Percentiles rank a stretch among this genome's conserved stretches.
phyloP scores from a whole-genome alignment of 768 basidiomycete species.

The Paxillus rubicundulus region DNA sequence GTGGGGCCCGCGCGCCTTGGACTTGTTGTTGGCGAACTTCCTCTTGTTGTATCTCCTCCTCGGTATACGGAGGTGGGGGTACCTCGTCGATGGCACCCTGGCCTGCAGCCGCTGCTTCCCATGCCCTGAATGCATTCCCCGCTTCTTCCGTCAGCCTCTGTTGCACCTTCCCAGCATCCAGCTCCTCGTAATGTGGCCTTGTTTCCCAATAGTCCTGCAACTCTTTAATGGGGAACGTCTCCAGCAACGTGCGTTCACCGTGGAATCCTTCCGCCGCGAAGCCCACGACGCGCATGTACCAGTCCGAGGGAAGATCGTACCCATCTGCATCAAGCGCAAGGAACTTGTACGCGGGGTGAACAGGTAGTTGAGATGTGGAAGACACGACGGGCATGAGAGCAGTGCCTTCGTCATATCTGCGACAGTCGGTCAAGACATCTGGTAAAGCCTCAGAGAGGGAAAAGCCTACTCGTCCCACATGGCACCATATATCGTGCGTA shows the following conservation, averaged over 20 bases:
- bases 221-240: constrained; percentile 67
- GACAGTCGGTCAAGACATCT: constrained; percentile 3
- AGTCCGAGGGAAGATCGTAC: constrained; percentile 73
- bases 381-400: constrained; percentile 74
- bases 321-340: constrained; percentile 79
- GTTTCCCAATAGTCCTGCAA: constrained; percentile 72
- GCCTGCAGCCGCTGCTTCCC: constrained; percentile 26
- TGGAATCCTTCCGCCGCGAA: constrained; percentile 68
- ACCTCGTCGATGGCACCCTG: constrained; percentile 43
- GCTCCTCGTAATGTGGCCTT: constrained; percentile 53
- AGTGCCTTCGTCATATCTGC: constrained; percentile 82
- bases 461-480: constrained; percentile 82
- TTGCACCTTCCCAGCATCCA: constrained; percentile 13
- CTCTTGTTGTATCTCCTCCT: constrained; percentile 34
- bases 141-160: constrained; percentile 26
- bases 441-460: background rate
- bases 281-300: constrained; percentile 82
- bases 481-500: constrained; percentile 69
- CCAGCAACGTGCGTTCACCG: constrained; percentile 58
- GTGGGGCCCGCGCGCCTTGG: background rate
- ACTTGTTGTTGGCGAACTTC: background rate
- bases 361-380: constrained; percentile 56
- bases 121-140: constrained; percentile 41
- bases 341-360: constrained; percentile 56
- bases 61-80: constrained; percentile 71